These are phyloP conservation scores for Pythium inflatum DNA, from an alignment of 352 stramenopile genomes.

Conservation along the genomic window DNA sequence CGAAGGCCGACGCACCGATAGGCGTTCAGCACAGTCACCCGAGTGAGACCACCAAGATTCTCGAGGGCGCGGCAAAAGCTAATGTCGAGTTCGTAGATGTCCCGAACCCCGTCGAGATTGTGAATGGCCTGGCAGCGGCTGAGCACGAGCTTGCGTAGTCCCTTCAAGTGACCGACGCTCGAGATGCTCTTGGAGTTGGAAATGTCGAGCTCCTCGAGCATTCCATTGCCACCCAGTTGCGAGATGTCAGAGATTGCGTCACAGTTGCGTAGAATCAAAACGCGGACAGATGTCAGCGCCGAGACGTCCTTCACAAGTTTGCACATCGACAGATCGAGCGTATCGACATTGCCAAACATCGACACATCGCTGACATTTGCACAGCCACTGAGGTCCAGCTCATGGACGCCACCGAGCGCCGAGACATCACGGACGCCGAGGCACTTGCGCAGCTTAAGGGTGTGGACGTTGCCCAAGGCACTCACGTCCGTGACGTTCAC, in stretches of 20 bases:
- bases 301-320: slow-evolving; percentile 38
- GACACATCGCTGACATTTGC: slow-evolving; percentile 59
- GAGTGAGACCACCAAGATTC: slow-evolving; percentile 36
- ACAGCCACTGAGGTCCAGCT: slow-evolving; percentile 62
- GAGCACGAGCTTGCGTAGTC: slow-evolving; percentile 53
- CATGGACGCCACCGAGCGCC: slow-evolving; percentile 45
- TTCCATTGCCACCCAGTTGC: slow-evolving; percentile 30
- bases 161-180: slow-evolving; percentile 42
- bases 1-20: slow-evolving; percentile 62
- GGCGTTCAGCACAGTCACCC: slow-evolving; percentile 41
- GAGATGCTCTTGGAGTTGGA: slow-evolving; percentile 52
- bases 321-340: slow-evolving; percentile 51
- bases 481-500: slow-evolving; percentile 64
- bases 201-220: slow-evolving; percentile 57
- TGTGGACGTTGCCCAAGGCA: slow-evolving; percentile 45
- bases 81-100: slow-evolving; percentile 63
- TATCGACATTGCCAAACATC: slow-evolving; percentile 37
- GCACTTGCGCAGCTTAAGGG: slow-evolving; percentile 66
- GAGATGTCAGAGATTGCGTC: slow-evolving; percentile 50
- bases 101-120: slow-evolving; percentile 43
- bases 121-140: slow-evolving; percentile 56
- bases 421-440: slow-evolving; percentile 56
- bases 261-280: slow-evolving; percentile 44
- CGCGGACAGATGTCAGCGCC: slow-evolving; percentile 22
- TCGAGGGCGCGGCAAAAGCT: slow-evolving; percentile 67